Percentiles rank a stretch among this genome's conserved stretches.
These are phyloP conservation scores for Pichia sp. DNA, from an alignment of 1,139 yeast genomes.

Conservation along the genomic window DNA sequence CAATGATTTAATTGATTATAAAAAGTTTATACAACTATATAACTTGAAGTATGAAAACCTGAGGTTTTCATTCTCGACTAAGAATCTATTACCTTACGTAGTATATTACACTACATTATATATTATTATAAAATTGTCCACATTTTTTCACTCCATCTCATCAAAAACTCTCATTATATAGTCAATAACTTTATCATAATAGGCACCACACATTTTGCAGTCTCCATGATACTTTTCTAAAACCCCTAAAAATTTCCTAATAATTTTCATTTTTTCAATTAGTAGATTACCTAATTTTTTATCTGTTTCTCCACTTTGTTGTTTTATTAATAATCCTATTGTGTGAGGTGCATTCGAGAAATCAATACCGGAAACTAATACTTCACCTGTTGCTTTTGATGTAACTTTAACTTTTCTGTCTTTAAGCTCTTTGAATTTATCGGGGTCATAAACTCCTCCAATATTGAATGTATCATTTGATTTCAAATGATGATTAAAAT, in stretches of 20 bases:
- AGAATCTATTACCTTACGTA: too few species aligned
- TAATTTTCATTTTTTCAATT: slow-evolving; percentile 17
- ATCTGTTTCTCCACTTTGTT: neutral
- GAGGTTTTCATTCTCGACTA: too few species aligned
- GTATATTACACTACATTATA: too few species aligned
- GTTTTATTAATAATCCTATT: neutral
- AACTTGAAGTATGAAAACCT: too few species aligned
- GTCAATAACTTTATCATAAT: slow-evolving; percentile 19
- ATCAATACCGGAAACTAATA: slow-evolving; percentile 5
- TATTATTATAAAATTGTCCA: neutral
- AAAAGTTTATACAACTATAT: too few species aligned
- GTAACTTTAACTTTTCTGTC: slow-evolving; percentile 3
- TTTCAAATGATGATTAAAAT: neutral
- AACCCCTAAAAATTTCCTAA: slow-evolving; percentile 18
- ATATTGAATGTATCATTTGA: slow-evolving; percentile 1
- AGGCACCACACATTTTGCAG: slow-evolving; percentile 17
- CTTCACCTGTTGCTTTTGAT: slow-evolving; percentile 3
- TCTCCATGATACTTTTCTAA: slow-evolving; percentile 19
- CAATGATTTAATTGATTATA: too few species aligned
- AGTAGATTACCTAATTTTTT: slow-evolving; percentile 5
- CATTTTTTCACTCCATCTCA: neutral
- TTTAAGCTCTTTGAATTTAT: neutral
- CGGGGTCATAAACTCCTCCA: slow-evolving; percentile 5
- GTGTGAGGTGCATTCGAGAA: slow-evolving; percentile 6
- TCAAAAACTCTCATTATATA: slow-evolving; percentile 6